Base-by-base conservation (phyloP, 345 rosid genomes). In the Excoecaria cochinchinensis region DNA sequence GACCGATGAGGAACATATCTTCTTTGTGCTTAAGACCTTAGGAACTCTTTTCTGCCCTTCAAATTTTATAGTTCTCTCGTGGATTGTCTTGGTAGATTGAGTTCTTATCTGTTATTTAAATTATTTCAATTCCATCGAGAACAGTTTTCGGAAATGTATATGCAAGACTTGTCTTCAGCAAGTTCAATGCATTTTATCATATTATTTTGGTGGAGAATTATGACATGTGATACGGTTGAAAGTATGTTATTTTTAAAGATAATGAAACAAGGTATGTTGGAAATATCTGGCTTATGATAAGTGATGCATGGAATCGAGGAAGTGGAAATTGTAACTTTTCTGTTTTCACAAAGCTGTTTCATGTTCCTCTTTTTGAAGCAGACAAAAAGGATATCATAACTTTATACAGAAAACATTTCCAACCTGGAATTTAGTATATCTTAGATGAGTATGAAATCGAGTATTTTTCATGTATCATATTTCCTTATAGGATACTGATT, bases 151-250 rank as follows among this genome's bases (percentile, higher is more conserved):
- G 11, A 8, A 24, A 22, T 15, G 24, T 46, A 31, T 12, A 39
- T 53, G 56, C 40, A 67, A 47, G 15, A 46, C 5, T 50, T 9
- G 48, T 25, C 58, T 51, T 31, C 40, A 22, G 63, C 42, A 58
- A 21, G 3, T 14, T 47, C 38, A 64, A 57, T 40, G 50, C 36
- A 56, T 71, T 71, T 14, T n/a, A 31, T 58, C n/a, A 17, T 31
- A 31, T 14, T 9, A 25, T 47, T 16, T n/a, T 72, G 31, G 56
- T 16, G 15, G 7, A 15, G 16, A 72, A 25, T 72, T 44, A 60
- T 60, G 46, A 31, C 4, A 57, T 72, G 53, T 62, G 68, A 59
- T 51, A 46, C n/a, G 11, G n/a, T 73, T 58, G 14, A 50, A 63
- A 25, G 24, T 61, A 47, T 61, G 16, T 11, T 6, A 24, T 22